Evolutionary conservation across 2,329 filamentous ascomycete species (phyloP).

Genomic region (Claviceps maximensis): DNA sequence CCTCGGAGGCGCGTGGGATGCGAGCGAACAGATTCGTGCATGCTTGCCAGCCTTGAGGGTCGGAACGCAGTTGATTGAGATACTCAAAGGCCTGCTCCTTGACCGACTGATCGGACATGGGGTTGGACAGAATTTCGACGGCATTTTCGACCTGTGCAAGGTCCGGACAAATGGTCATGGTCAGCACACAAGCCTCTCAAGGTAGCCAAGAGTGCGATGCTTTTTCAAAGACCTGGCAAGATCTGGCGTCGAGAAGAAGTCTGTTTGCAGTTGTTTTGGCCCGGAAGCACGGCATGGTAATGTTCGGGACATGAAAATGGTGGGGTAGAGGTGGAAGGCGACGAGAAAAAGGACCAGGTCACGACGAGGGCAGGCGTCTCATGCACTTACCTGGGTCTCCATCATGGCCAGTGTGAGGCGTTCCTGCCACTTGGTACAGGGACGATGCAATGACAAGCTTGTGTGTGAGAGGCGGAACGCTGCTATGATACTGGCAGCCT

Average conservation of each 20-base stretch:
- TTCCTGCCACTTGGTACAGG: constrained; percentile 6
- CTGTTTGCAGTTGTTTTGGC: not conserved
- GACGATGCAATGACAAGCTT: constrained; percentile 4
- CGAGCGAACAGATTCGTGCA: constrained; percentile 78
- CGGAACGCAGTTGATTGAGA: constrained; percentile 62
- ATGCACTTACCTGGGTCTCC: constrained; percentile 33
- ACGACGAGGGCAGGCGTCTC: not conserved
- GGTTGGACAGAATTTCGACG: constrained; percentile 86
- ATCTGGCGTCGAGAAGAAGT: not conserved
- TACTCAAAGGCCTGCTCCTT: constrained; percentile 77
- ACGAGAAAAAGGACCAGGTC: not conserved
- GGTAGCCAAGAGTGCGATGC: not conserved
- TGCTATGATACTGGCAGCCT: constrained; percentile 32
- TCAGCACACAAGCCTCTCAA: not conserved
- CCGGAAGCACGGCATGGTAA: not conserved
- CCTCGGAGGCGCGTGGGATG: constrained; percentile 61
- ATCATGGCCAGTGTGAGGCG: constrained; percentile 18
- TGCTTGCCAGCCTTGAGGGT: constrained; percentile 80
- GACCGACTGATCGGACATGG: constrained; percentile 58
- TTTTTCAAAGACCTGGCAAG: not conserved
- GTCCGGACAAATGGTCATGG: not conserved
- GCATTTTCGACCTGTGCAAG: constrained; percentile 72
- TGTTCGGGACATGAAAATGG: not conserved
- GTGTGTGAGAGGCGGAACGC: constrained; percentile 16
- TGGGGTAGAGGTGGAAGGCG: not conserved